Evolutionary conservation across 164 flowering plant species (phyloP), one percentile per base, ranked within the genome.

Genomic region (Chloranthus sessilifolius): DNA sequence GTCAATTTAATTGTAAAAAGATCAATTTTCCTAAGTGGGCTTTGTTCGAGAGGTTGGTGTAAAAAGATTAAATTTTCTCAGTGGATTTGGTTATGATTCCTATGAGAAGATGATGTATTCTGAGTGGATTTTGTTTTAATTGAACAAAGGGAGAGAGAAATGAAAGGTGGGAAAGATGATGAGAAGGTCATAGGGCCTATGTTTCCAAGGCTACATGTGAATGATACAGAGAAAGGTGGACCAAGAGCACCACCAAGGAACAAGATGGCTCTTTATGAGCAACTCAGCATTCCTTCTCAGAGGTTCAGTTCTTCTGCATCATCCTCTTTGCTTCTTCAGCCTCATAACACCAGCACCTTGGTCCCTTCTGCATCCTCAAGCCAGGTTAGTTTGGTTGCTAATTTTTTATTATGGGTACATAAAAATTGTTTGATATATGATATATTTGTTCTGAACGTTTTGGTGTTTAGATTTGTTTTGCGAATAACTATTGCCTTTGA

Each of bases 191-290:
- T 50, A 50, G 66, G 67, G 7, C 83, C 87, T 41, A 33, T 82
- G 80, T 85, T 82, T 64, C 95, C 89, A 5, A 75, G 87, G 75
- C 69, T 82, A 43, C 87, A 82, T 73, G 77, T 84, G 27, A 79
- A 77, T 65, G 92, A 84, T 70, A 56, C 81, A 34, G 85, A 82
- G 52, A 80, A 71, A 72, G 85, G 89, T 59, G 92, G 87, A 28
- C 83, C 85, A 38, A 80, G 75, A 54, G 78, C 87, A 33, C 92
- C 89, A 62, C 92, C 95, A 14, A 80, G 89, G 65, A 87, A 87
- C 52, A 83, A 80, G 68, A 87, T 87, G 89, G 85, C 89, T 52
- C 75, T 87, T 22, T 78, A 82, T 64, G 87, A 83, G 52, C 87
- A 76, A 58, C 66, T 78, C 29, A 70, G 74, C 50, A 46, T 76